Conservation (phyloP, 306 rosid genomes). For the Astragalus glycyphyllos region DNA sequence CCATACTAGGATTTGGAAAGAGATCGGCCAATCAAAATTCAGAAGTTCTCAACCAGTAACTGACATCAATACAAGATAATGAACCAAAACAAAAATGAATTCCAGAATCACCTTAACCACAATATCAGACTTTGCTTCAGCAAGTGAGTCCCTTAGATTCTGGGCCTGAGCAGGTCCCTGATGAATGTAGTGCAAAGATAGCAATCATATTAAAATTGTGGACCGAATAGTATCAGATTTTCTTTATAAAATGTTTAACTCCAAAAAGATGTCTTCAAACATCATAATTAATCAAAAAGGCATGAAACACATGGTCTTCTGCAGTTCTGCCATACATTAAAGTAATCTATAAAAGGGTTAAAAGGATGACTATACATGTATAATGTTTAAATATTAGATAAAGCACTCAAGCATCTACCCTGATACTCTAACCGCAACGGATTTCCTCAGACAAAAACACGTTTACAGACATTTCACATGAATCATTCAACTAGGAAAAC, state of each 20-base stretch:
- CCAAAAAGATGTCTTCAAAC: background rate
- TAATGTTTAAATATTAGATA: background rate
- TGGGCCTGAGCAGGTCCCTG: slow-evolving; percentile 99
- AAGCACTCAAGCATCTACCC: slow-evolving; percentile 18
- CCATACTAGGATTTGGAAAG: background rate
- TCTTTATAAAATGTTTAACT: background rate
- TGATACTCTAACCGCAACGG: background rate
- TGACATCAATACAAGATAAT: background rate
- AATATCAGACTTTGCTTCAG: slow-evolving; percentile 84
- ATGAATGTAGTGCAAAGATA: slow-evolving; percentile 28
- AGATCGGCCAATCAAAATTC: background rate
- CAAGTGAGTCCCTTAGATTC: slow-evolving; percentile 87
- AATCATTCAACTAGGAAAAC: slow-evolving; percentile 27
- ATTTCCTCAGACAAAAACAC: background rate
- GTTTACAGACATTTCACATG: slow-evolving; percentile 14
- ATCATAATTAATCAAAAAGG: background rate
- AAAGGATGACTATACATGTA: background rate
- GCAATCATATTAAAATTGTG: slow-evolving; percentile 2
- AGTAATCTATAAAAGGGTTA: background rate
- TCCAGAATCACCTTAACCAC: slow-evolving; percentile 80
- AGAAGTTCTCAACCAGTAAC: background rate
- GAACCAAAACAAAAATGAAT: background rate
- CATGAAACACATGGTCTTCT: background rate
- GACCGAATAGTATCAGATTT: background rate
- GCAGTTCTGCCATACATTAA: background rate